Evolutionary conservation across 2,329 filamentous ascomycete species (phyloP).

Genomic region (Coniochaeta pulveracea): DNA sequence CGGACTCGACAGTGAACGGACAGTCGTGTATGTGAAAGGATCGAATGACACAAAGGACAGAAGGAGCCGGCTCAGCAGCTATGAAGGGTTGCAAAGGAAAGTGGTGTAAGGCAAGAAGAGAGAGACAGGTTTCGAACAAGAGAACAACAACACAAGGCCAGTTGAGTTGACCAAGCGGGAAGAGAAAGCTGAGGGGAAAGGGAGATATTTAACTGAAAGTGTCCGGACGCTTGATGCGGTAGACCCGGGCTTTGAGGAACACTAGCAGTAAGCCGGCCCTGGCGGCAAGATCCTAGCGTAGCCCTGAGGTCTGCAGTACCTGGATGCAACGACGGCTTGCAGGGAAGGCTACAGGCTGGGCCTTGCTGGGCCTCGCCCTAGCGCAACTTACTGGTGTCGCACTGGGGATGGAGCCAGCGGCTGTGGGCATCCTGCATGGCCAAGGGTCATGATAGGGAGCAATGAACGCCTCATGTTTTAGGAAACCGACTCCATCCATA

Average conservation of each 20-base stretch:
- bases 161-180: constrained; percentile 7
- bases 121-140: constrained; percentile 10
- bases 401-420: constrained; percentile 1
- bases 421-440: constrained; percentile 2
- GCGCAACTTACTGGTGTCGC: background rate
- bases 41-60: constrained; percentile 11
- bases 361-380: constrained; percentile 3
- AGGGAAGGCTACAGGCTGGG: constrained; percentile 1
- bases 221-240: no score
- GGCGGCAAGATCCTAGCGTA: no score
- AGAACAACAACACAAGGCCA: constrained; percentile 13
- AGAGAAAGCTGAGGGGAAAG: constrained; percentile 6
- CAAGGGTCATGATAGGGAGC: background rate
- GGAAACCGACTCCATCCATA: no score
- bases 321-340: no score
- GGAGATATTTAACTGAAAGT: no score
- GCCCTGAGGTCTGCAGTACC: no score
- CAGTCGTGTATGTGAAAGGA: constrained; percentile 5
- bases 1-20: constrained; percentile 5
- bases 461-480: constrained; percentile 3
- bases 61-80: constrained; percentile 15
- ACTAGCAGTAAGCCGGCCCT: no score
- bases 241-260: no score
- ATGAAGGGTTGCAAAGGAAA: constrained; percentile 11
- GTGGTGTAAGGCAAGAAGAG: constrained; percentile 10